Evolutionary conservation across 176 grass and related monocot genomes (phyloP).

Genomic region (Hordeum marinum): DNA sequence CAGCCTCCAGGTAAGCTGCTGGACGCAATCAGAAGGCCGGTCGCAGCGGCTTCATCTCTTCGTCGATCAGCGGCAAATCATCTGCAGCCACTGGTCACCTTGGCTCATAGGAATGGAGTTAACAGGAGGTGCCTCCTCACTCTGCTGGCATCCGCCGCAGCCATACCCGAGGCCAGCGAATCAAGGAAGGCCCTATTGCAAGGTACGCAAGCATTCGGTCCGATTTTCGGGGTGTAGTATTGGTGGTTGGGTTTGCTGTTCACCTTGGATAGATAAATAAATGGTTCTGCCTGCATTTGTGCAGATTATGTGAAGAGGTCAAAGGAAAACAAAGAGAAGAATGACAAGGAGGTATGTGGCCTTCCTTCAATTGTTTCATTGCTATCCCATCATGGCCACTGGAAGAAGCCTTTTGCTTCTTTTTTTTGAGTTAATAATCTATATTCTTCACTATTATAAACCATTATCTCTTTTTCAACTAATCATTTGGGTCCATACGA

Average conservation of each 20-base stretch:
- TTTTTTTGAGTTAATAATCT: not conserved
- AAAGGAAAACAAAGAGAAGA: slow-evolving; percentile 81
- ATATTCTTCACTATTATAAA: not conserved
- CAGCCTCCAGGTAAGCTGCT: slow-evolving; percentile 17
- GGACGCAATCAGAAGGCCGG: slow-evolving; percentile 22
- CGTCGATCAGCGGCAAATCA: slow-evolving; percentile 20
- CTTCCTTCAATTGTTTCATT: not conserved
- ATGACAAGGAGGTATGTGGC: slow-evolving; percentile 68
- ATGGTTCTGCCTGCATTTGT: not conserved
- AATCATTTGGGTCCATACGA: not conserved
- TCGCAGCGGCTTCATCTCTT: slow-evolving; percentile 29
- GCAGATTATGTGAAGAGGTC: slow-evolving; percentile 78
- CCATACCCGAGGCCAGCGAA: slow-evolving; percentile 52
- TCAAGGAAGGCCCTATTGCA: slow-evolving; percentile 71
- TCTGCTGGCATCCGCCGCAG: slow-evolving; percentile 44
- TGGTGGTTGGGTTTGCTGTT: not conserved
- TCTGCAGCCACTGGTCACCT: slow-evolving; percentile 14
- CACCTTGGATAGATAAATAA: not conserved
- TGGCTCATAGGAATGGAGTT: slow-evolving; percentile 39
- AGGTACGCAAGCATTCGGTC: slow-evolving; percentile 32
- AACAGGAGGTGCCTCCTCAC: slow-evolving; percentile 58
- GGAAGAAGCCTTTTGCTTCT: not conserved
- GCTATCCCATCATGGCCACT: not conserved
- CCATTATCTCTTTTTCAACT: not conserved
- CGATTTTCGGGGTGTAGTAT: not conserved